Conservation (phyloP, 1,139 yeast species). For the Spathaspora sp. region DNA sequence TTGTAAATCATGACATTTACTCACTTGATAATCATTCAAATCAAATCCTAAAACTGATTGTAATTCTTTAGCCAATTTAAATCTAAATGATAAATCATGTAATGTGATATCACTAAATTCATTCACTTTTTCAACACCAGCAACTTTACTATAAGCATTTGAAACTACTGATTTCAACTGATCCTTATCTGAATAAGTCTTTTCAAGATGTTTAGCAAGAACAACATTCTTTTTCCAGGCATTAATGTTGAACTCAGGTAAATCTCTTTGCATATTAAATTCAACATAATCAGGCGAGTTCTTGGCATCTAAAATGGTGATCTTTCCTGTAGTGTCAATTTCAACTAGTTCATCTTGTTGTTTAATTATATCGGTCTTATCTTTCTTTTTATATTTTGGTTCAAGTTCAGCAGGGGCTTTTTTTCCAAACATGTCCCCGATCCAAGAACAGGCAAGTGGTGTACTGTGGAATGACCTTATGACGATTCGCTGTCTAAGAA, state of each 20-base stretch:
- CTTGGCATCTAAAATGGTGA: constrained; percentile 35
- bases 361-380: constrained; percentile 31
- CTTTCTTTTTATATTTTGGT: constrained; percentile 1
- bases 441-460: constrained; percentile 10
- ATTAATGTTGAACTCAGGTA: constrained; percentile 34
- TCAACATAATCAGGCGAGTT: constrained; percentile 34
- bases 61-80: constrained; percentile 54
- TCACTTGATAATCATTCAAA: constrained; percentile 63
- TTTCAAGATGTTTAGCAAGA: constrained; percentile 27
- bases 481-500: constrained; percentile 2
- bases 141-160: constrained; percentile 16
- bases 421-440: constrained; percentile 14
- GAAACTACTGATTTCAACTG: constrained; percentile 24
- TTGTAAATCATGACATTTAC: constrained; percentile 48
- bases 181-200: constrained; percentile 24
- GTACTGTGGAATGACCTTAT: constrained; percentile 13
- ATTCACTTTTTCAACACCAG: constrained; percentile 7
- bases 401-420: constrained; percentile 5
- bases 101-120: constrained; percentile 22
- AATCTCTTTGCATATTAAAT: constrained; percentile 29
- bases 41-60: constrained; percentile 62
- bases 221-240: constrained; percentile 38
- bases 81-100: constrained; percentile 57
- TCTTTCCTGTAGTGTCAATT: constrained; percentile 31
- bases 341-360: constrained; percentile 43